Conservation (phyloP, 768 basidiomycete species). For the Pholiota microspora region DNA sequence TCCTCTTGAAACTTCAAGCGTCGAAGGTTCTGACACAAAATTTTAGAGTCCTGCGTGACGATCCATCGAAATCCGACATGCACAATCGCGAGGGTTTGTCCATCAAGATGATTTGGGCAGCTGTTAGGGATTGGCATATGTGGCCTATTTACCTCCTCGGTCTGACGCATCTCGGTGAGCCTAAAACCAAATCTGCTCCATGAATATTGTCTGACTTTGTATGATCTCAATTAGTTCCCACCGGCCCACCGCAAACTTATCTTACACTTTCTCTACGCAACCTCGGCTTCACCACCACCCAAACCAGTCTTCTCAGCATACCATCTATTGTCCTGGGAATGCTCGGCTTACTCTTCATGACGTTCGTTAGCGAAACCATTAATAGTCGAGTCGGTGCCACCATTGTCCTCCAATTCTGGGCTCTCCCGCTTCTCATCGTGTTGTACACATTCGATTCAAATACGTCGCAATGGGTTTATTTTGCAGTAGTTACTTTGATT, state of each 20-base stretch:
- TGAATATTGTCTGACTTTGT: conserved; percentile 24
- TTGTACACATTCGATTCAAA: conserved; percentile 46
- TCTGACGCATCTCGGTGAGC: conserved; percentile 45
- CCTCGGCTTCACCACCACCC: conserved; percentile 60
- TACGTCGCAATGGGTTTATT: conserved; percentile 55
- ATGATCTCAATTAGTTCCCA: conserved; percentile 58
- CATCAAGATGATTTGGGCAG: conserved; percentile 42
- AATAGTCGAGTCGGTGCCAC: conserved; percentile 51
- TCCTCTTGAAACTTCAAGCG: too few species aligned
- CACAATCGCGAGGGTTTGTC: conserved; percentile 67
- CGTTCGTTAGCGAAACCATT: conserved; percentile 53
- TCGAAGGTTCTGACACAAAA: too few species aligned
- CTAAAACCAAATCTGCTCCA: background rate
- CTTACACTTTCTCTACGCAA: conserved; percentile 60
- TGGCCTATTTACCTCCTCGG: conserved; percentile 66
- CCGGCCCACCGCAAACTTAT: conserved; percentile 56
- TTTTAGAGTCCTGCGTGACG: conserved; percentile 52
- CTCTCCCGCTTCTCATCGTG: conserved; percentile 55
- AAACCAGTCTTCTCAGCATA: conserved; percentile 61
- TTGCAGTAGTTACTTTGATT: conserved; percentile 47
- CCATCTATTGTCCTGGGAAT: conserved; percentile 54
- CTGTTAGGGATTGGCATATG: conserved; percentile 56
- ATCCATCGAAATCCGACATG: conserved; percentile 66
- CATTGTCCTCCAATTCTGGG: conserved; percentile 56
- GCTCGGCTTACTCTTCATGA: conserved; percentile 41